A percentile compares a stretch with the other conserved stretches of the same genome.
These are phyloP conservation scores for Trifolium dubium DNA, from an alignment of 306 rosid species.

Conservation along the genomic window DNA sequence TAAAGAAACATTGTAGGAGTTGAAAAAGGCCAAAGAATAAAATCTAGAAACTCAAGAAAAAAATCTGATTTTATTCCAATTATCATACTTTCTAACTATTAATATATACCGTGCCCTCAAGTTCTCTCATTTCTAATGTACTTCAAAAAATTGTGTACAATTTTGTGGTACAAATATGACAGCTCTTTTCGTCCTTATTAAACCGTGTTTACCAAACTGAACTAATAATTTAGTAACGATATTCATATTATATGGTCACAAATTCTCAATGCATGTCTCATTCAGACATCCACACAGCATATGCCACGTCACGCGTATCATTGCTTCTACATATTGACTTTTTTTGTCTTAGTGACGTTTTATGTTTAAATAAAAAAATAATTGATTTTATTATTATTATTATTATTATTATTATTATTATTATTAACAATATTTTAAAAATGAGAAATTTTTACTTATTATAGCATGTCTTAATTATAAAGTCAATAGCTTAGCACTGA, in stretches of 20 bases:
- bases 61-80: conserved; percentile 64
- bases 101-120: conserved; percentile 27
- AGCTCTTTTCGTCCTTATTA: conserved; percentile 14
- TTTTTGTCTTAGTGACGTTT: not conserved
- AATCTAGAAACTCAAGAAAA: conserved; percentile 48
- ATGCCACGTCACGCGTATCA: conserved; percentile 20
- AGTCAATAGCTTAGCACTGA: too few species aligned
- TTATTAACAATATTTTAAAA: too few species aligned
- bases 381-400: not conserved
- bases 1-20: conserved; percentile 37
- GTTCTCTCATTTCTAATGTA: not conserved
- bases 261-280: conserved; percentile 14
- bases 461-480: too few species aligned
- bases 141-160: not conserved
- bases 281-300: not conserved
- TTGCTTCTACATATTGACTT: conserved; percentile 5
- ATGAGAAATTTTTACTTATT: too few species aligned
- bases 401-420: too few species aligned
- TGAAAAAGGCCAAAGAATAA: conserved; percentile 47
- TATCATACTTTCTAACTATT: conserved; percentile 31
- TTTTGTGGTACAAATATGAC: not conserved
- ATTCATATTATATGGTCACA: not conserved
- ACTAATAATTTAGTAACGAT: not conserved
- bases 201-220: conserved; percentile 3
- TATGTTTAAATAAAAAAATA: not conserved